Evolutionary conservation across 1,139 yeast genomes (phyloP), one percentile per base, ranked within the genome.

Genomic region (Lodderomyces parapsilosis): DNA sequence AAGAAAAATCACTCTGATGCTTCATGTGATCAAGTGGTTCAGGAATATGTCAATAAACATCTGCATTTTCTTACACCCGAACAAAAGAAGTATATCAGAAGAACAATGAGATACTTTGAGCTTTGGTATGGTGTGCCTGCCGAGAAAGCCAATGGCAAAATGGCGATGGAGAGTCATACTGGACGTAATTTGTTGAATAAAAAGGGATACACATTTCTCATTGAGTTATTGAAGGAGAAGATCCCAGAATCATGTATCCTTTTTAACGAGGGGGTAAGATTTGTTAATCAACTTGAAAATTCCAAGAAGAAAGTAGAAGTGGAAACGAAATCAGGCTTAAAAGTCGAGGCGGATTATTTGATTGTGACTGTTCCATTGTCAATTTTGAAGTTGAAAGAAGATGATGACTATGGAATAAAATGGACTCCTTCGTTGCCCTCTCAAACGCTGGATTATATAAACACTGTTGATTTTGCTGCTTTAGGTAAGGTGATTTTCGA

Each of bases 301-400:
- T 44, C 39, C 15, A 43, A 39, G 38, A 53, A 51, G 30, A 51
- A 43, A 24, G 43, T 60, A 9, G 36, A 45, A 6, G 56, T 67
- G 1, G 57, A 58, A 33, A 56, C 69, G 3, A 42, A 43, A 4
- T 37, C 43, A 3, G 62, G 62, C 0, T 19, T 44, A 8, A 44
- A 40, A 6, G 45, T 68, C 5, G 47, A 49, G 4, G 73, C 80
- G 35, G 78, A 81, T 39, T 81, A 79, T 54, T 66, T 80, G 27
- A 71, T 89, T 7, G 84, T 87, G 4, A 81, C 96, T 0, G 81
- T 85, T 9, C 96, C 96, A 0, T 85, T 84, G 47, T 84, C 91
- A 41, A 68, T 86, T 8, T 64, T 88, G 36, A 68, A 70, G 45
- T 56, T 71, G 24, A 71, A 68, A 6, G 50, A 71, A 6, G 53